These are phyloP conservation scores for Pseudocercospora fijiensis DNA, from an alignment of 2,329 filamentous ascomycete species.

Conservation along the genomic window DNA sequence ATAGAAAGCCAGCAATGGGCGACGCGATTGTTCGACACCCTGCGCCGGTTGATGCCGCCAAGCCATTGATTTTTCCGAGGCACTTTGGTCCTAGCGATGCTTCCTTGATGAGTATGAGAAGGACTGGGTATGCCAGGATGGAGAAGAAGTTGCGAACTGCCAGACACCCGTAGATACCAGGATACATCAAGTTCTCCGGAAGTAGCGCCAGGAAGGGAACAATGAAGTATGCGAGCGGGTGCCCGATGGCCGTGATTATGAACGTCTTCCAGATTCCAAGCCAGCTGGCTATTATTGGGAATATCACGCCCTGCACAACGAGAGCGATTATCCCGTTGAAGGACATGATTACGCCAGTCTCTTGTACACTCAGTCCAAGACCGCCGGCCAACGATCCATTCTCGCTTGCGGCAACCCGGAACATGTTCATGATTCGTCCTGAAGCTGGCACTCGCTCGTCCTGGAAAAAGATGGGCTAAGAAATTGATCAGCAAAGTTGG, in stretches of 20 bases:
- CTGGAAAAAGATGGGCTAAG: conserved; percentile 90
- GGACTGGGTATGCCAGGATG: conserved; percentile 66
- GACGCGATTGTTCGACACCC: conserved; percentile 68
- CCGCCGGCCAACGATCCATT: conserved; percentile 54
- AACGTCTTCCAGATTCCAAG: conserved; percentile 69
- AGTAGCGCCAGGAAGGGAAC: conserved; percentile 66
- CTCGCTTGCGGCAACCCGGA: conserved; percentile 26
- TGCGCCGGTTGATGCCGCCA: conserved; percentile 70
- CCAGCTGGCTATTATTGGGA: conserved; percentile 62
- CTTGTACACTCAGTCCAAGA: conserved; percentile 63
- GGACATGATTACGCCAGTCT: conserved; percentile 67
- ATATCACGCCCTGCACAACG: conserved; percentile 69
- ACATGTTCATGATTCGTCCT: conserved; percentile 33
- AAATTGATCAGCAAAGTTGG: conserved; percentile 27
- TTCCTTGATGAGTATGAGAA: conserved; percentile 71
- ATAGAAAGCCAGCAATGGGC: conserved; percentile 66
- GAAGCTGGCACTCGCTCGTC: conserved; percentile 59
- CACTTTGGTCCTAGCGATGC: conserved; percentile 62
- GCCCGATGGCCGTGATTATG: conserved; percentile 62
- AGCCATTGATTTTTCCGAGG: conserved; percentile 69
- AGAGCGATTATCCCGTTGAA: conserved; percentile 71
- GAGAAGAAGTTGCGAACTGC: conserved; percentile 65
- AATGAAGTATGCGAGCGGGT: conserved; percentile 67
- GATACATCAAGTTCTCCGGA: conserved; percentile 54
- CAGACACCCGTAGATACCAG: conserved; percentile 65